Percentiles rank a stretch among this genome's conserved stretches.
Conservation (phyloP, 805 yeast species). For the Saturnispora saitoi region DNA sequence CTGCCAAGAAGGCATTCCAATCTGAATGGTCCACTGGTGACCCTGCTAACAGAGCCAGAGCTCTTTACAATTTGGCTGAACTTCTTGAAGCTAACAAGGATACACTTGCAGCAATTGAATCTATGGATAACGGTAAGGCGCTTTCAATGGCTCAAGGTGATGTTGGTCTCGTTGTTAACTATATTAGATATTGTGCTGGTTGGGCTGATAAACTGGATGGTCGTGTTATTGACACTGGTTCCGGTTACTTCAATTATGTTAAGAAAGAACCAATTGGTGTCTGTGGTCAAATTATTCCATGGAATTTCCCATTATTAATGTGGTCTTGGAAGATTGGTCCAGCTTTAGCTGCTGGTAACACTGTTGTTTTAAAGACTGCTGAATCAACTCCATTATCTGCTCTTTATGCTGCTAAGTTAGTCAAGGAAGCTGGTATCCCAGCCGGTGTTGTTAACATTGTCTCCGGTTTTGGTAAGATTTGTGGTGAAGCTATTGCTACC, state of each 20-base stretch:
- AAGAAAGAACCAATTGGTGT: slow-evolving; percentile 90
- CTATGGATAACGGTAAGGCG: slow-evolving; percentile 87
- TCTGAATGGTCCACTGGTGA: slow-evolving; percentile 57
- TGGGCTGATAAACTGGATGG: slow-evolving; percentile 86
- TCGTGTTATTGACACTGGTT: slow-evolving; percentile 64
- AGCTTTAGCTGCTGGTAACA: slow-evolving; percentile 84
- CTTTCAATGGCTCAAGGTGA: slow-evolving; percentile 64
- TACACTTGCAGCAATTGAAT: slow-evolving; percentile 68
- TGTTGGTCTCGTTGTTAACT: slow-evolving; percentile 57
- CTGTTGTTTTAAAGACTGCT: slow-evolving; percentile 81
- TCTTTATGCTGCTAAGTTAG: slow-evolving; percentile 51
- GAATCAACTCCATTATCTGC: slow-evolving; percentile 85
- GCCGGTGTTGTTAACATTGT: slow-evolving; percentile 67
- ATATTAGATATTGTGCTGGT: slow-evolving; percentile 81
- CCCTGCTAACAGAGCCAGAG: slow-evolving; percentile 58
- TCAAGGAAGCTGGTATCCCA: slow-evolving; percentile 64
- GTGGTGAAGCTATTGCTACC: slow-evolving; percentile 62
- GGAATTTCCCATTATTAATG: slow-evolving; percentile 95
- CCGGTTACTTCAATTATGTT: slow-evolving; percentile 65
- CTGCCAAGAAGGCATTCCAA: slow-evolving; percentile 73
- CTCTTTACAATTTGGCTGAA: slow-evolving; percentile 66
- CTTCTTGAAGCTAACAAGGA: slow-evolving; percentile 66
- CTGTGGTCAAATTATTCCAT: slow-evolving; percentile 92
- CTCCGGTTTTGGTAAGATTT: slow-evolving; percentile 65
- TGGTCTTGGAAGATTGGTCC: slow-evolving; percentile 94